Percentiles rank a stretch among this genome's conserved stretches.
Evolutionary conservation across 164 flowering plant species (phyloP).

Genomic region (Kingdonia uniflora): DNA sequence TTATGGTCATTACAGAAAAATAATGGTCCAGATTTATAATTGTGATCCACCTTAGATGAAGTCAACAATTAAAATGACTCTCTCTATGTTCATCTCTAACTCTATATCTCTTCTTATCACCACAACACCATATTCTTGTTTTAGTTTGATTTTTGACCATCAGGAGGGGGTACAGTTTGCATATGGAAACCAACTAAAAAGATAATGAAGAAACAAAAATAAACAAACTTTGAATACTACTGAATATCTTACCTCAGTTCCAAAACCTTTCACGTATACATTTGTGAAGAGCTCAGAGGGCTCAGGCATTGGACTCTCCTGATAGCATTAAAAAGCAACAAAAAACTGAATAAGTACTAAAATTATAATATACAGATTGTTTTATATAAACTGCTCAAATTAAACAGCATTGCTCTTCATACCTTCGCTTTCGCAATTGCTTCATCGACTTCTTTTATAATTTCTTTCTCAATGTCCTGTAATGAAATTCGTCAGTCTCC

Average conservation of each 20-base stretch:
- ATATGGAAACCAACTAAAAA: not conserved
- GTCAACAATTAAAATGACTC: too few relatives aligned
- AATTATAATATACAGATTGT: not conserved
- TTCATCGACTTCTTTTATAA: slow-evolving; percentile 84
- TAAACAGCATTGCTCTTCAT: slow-evolving; percentile 7
- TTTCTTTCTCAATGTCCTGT: slow-evolving; percentile 84
- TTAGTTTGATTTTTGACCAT: too few relatives aligned
- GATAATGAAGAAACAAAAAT: not conserved
- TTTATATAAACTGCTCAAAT: not conserved
- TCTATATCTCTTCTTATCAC: too few relatives aligned
- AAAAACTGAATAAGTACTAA: not conserved
- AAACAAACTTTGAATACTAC: not conserved
- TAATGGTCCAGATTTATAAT: too few relatives aligned
- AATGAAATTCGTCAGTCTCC: not conserved
- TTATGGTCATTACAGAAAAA: too few relatives aligned
- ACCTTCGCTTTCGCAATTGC: slow-evolving; percentile 98
- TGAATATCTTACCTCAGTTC: slow-evolving; percentile 60
- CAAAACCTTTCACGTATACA: slow-evolving; percentile 71
- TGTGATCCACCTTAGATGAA: too few relatives aligned
- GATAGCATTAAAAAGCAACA: slow-evolving; percentile 12
- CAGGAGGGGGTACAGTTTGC: too few relatives aligned
- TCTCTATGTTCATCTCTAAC: too few relatives aligned
- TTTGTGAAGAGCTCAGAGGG: slow-evolving; percentile 79
- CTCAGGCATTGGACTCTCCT: slow-evolving; percentile 94
- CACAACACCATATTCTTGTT: too few relatives aligned